These are phyloP conservation scores for Lentinula aciculospora DNA, from an alignment of 768 basidiomycete genomes.

Conservation along the genomic window DNA sequence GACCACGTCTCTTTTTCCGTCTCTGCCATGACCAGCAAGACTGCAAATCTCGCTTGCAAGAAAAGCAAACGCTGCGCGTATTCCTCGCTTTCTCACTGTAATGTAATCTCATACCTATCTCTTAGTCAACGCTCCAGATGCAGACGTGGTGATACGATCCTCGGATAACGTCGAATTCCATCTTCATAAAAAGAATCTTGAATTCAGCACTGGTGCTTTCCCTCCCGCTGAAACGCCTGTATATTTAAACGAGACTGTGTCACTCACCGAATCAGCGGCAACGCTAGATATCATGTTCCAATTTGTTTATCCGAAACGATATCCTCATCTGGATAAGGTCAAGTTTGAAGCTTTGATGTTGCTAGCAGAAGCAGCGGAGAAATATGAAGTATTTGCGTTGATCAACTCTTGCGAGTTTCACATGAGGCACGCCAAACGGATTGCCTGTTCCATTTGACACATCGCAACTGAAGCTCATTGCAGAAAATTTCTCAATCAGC, in stretches of 20 bases:
- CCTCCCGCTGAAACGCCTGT: neutral
- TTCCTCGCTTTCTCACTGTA: too few species aligned
- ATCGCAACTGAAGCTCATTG: neutral
- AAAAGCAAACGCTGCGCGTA: too few species aligned
- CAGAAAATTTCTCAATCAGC: neutral
- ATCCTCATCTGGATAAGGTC: neutral
- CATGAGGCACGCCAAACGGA: neutral
- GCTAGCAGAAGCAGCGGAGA: conserved; percentile 3
- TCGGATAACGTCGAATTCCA: neutral
- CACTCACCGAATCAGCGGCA: conserved; percentile 4
- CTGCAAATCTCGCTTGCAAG: too few species aligned
- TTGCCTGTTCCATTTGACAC: neutral
- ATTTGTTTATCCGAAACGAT: conserved; percentile 6
- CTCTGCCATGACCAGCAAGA: too few species aligned
- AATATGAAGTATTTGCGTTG: neutral
- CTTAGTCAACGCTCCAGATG: neutral
- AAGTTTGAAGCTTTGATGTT: neutral
- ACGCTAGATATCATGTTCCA: conserved; percentile 5
- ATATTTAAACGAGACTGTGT: neutral
- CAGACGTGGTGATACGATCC: neutral
- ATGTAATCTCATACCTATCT: neutral
- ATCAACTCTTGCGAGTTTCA: neutral
- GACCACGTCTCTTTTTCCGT: too few species aligned
- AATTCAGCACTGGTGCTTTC: neutral
- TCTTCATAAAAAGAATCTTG: too few species aligned